Conservation (phyloP, 495 filamentous ascomycete species). For the Penicillium macrosclerotiorum region DNA sequence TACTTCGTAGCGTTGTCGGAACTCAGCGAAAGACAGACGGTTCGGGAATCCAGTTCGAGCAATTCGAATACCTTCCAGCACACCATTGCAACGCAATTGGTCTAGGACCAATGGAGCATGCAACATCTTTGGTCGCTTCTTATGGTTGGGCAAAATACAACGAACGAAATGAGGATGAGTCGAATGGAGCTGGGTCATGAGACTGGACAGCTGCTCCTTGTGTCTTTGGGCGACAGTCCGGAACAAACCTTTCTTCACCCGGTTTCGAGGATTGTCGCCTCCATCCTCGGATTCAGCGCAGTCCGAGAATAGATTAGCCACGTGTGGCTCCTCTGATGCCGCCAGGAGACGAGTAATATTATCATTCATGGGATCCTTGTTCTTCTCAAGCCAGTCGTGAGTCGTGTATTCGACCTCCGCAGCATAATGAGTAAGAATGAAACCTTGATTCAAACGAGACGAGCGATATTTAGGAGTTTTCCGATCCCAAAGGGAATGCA, state of each 20-base stretch:
- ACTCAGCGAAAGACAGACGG: conserved; percentile 86
- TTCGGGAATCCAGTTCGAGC: conserved; percentile 99
- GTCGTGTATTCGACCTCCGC: conserved; percentile 97
- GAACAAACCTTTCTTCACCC: conserved; percentile 97
- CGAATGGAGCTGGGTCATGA: conserved; percentile 94
- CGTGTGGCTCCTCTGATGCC: conserved; percentile 74
- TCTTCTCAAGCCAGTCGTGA: conserved; percentile 96
- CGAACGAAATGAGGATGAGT: conserved; percentile 98
- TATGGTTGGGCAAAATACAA: conserved; percentile 98
- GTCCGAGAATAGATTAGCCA: conserved; percentile 83
- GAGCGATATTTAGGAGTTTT: conserved; percentile 92
- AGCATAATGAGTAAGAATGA: conserved; percentile 97
- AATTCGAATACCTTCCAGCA: conserved; percentile 96
- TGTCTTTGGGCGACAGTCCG: conserved; percentile 95
- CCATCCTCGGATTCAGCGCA: conserved; percentile 76
- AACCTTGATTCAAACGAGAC: conserved; percentile 85
- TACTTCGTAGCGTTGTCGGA: conserved; percentile 96
- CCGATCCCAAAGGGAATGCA: conserved; percentile 93
- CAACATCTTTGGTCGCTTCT: conserved; percentile 93
- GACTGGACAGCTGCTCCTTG: conserved; percentile 90
- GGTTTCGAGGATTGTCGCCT: conserved; percentile 61
- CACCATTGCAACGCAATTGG: conserved; percentile 96
- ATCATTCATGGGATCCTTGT: conserved; percentile 98
- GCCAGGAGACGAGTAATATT: conserved; percentile 89
- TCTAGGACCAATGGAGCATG: conserved; percentile 87